phyloP scores from a whole-genome alignment of 2,329 filamentous ascomycete genomes.

The Lachnellula cervina region DNA sequence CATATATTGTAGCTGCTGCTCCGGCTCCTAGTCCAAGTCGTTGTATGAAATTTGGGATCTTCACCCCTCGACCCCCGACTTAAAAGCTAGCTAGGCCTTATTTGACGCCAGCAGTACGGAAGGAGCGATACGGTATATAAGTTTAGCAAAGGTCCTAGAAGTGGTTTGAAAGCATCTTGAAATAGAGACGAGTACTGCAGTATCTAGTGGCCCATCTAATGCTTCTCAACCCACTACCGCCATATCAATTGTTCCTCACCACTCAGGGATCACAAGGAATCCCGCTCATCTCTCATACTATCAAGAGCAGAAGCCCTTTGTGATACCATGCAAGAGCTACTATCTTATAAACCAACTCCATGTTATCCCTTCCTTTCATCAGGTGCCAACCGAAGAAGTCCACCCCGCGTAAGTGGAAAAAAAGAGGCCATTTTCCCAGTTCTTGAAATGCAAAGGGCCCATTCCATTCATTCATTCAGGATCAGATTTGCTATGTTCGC shows the following conservation, averaged over 20 bases:
- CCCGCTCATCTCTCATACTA: neutral
- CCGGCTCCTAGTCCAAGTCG: too few relatives aligned
- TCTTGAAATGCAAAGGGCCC: neutral
- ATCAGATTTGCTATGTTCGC: constrained; percentile 11
- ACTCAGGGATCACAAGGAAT: neutral
- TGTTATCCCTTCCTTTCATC: neutral
- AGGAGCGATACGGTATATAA: too few relatives aligned
- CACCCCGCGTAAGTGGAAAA: neutral
- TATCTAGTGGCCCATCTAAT: constrained; percentile 13
- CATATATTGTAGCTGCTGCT: too few relatives aligned
- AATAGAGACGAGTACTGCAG: constrained; percentile 12
- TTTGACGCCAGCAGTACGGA: too few relatives aligned
- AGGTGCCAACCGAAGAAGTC: neutral
- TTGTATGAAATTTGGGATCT: too few relatives aligned
- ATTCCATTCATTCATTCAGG: constrained; percentile 3
- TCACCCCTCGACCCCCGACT: too few relatives aligned
- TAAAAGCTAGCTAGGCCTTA: too few relatives aligned
- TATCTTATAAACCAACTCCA: neutral
- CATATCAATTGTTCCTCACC: constrained; percentile 5
- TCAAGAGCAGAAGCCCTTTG: neutral
- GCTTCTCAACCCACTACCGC: constrained; percentile 7
- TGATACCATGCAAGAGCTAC: neutral
- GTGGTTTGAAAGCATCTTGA: constrained; percentile 14
- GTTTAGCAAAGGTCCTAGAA: too few relatives aligned
- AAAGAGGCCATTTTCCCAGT: neutral